Conservation (phyloP, 2,329 filamentous ascomycete genomes). For the Penicillium sp. region DNA sequence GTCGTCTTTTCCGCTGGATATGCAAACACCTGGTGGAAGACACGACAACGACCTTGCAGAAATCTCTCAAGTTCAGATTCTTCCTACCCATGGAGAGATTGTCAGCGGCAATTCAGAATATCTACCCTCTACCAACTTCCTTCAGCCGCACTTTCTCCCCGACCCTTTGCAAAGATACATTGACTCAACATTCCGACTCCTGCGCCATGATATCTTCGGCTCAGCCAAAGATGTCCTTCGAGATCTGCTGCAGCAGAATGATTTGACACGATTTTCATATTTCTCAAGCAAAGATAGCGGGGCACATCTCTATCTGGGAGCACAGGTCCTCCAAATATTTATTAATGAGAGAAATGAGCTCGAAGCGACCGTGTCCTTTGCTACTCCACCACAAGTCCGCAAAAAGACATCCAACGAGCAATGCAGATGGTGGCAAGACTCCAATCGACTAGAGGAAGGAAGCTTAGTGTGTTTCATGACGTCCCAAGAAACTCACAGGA, state of each 20-base stretch:
- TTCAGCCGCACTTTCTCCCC: slow-evolving; percentile 4
- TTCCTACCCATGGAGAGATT: slow-evolving; percentile 11
- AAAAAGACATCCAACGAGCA: slow-evolving; percentile 1
- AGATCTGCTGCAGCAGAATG: slow-evolving; percentile 4
- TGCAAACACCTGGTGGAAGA: slow-evolving; percentile 8
- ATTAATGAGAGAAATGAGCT: slow-evolving; percentile 8
- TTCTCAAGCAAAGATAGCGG: neutral
- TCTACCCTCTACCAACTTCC: slow-evolving; percentile 14
- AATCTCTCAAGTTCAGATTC: slow-evolving; percentile 4
- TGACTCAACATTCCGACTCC: slow-evolving; percentile 10
- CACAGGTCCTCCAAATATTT: neutral
- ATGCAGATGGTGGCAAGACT: slow-evolving; percentile 11
- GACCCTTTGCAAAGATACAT: slow-evolving; percentile 10
- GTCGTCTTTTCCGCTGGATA: slow-evolving; percentile 7
- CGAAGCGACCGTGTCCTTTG: slow-evolving; percentile 5
- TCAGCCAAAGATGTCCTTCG: slow-evolving; percentile 6
- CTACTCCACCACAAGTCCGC: neutral
- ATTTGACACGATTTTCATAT: neutral
- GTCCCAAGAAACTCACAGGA: neutral
- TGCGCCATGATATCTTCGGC: slow-evolving; percentile 12
- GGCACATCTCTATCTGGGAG: slow-evolving; percentile 4
- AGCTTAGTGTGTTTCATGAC: slow-evolving; percentile 7
- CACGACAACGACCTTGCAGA: slow-evolving; percentile 13
- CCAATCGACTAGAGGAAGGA: slow-evolving; percentile 8
- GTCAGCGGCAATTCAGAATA: slow-evolving; percentile 6